A percentile compares a stretch with the other conserved stretches of the same genome.
phyloP scores from a whole-genome alignment of 2,329 filamentous ascomycete genomes.

The Phialemoniopsis sp. region DNA sequence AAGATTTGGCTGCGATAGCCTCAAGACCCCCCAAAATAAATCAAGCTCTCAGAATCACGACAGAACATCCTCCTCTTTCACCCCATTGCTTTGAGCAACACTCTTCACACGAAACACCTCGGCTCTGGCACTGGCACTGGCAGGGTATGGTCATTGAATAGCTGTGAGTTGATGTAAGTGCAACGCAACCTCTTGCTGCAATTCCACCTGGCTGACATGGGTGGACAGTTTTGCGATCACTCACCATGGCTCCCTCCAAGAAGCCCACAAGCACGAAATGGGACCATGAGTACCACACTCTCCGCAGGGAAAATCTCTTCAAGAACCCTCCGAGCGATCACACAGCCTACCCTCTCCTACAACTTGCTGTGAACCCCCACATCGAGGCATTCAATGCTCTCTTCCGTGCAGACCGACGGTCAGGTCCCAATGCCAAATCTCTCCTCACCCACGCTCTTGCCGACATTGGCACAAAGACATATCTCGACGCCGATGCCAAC shows the following conservation, averaged over 20 bases:
- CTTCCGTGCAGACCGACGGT: constrained; percentile 65
- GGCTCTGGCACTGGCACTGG: too few species aligned
- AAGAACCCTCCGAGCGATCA: constrained; percentile 81
- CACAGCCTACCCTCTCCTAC: constrained; percentile 82
- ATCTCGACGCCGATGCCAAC: constrained; percentile 83
- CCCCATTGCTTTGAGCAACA: too few species aligned
- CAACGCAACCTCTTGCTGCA: constrained; percentile 1
- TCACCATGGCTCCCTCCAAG: constrained; percentile 1
- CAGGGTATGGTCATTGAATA: background rate
- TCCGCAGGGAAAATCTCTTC: constrained; percentile 85
- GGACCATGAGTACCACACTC: constrained; percentile 81
- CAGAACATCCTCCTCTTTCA: too few species aligned
- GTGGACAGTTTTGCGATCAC: constrained; percentile 22
- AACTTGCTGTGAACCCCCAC: constrained; percentile 83
- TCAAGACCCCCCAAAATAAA: too few species aligned
- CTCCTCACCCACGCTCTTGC: constrained; percentile 69
- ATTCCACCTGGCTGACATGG: constrained; percentile 35
- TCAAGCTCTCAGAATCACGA: too few species aligned
- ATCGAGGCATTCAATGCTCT: constrained; percentile 94
- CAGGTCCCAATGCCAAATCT: constrained; percentile 15
- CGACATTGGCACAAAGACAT: constrained; percentile 88
- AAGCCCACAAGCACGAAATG: constrained; percentile 62
- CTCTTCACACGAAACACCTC: too few species aligned
- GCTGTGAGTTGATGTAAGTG: background rate
- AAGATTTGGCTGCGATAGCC: too few species aligned